Base-by-base conservation (phyloP, 768 basidiomycete species). In the Russula earlei region DNA sequence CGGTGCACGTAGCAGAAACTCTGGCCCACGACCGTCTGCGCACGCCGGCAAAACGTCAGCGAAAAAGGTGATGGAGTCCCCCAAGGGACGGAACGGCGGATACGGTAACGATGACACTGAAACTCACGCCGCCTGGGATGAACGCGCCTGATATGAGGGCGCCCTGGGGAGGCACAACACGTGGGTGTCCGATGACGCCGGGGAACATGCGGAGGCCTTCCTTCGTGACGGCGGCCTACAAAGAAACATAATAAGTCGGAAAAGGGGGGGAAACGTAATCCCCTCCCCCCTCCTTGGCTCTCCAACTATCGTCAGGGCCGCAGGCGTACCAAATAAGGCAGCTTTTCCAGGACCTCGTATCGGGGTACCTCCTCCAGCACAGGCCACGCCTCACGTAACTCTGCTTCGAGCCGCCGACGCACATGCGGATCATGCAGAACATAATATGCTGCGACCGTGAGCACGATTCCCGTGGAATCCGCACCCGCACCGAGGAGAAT, bases 251-350 rank as follows among this genome's bases (percentile, higher is more conserved):
- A 36, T 36, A 36, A 14, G 34, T 36, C 34, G 15, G 34, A 15
- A 15, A 36, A 10, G 10, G n/a, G n/a, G n/a, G n/a, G n/a, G n/a
- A n/a, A n/a, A n/a, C n/a, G n/a, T n/a, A n/a, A n/a, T n/a, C n/a
- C n/a, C n/a, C n/a, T n/a, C n/a, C n/a, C n/a, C n/a, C n/a, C n/a
- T n/a, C n/a, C n/a, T n/a, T n/a, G n/a, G n/a, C n/a, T n/a, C n/a
- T n/a, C n/a, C n/a, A n/a, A 7, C 29, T 7, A 7, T 3, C 29
- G 34, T 10, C 11, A 36, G 34, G 34, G 34, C 7, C 19, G 24
- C 2, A 62, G n/a, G n/a, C 74, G 59, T 53, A 77, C 75, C n/a
- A 78, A 66, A 61, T 76, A 78, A 15, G 76, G 73, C 33, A 78
- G 42, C 57, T 72, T 74, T 60, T 78, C 75, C 41, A 77, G 62